These are phyloP conservation scores for Licmophora abbreviata DNA, from an alignment of 108 stramenopile genomes.

Conservation along the genomic window DNA sequence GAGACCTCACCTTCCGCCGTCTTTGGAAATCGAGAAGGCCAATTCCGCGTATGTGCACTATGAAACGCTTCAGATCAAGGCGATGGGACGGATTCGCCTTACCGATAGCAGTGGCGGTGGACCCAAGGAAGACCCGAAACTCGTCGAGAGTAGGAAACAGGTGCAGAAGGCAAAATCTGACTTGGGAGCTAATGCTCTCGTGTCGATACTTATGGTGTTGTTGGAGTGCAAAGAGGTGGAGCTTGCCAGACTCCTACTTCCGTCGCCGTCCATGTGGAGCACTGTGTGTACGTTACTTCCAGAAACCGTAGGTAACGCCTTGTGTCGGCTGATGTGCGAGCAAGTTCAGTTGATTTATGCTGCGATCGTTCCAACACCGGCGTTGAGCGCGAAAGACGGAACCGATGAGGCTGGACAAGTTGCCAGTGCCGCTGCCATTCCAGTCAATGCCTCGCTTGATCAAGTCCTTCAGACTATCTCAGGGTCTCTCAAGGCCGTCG, in stretches of 20 bases:
- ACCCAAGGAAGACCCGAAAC: too few species aligned
- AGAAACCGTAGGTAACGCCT: too few species aligned
- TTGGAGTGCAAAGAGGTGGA: too few species aligned
- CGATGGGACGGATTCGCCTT: conserved; percentile 12
- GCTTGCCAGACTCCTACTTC: too few species aligned
- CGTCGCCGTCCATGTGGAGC: too few species aligned
- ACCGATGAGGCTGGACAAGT: conserved; percentile 3
- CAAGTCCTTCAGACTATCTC: conserved; percentile 6
- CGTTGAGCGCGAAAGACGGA: not conserved
- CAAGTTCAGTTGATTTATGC: too few species aligned
- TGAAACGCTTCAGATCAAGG: conserved; percentile 14
- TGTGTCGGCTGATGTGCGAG: too few species aligned
- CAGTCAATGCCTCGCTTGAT: conserved; percentile 22
- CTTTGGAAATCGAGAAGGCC: conserved; percentile 20
- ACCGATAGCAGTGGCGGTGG: too few species aligned
- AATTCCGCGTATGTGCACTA: conserved; percentile 20
- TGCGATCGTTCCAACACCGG: too few species aligned
- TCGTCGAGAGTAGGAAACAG: not conserved
- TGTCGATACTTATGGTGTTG: too few species aligned
- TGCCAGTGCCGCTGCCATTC: not conserved
- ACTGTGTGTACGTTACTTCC: too few species aligned
- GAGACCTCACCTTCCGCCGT: conserved; percentile 1
- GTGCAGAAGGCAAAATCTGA: not conserved
- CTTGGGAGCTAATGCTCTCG: too few species aligned
- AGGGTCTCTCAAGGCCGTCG: conserved; percentile 11